These are phyloP conservation scores for Betula pendula DNA, from an alignment of 306 rosid species.

Conservation along the genomic window DNA sequence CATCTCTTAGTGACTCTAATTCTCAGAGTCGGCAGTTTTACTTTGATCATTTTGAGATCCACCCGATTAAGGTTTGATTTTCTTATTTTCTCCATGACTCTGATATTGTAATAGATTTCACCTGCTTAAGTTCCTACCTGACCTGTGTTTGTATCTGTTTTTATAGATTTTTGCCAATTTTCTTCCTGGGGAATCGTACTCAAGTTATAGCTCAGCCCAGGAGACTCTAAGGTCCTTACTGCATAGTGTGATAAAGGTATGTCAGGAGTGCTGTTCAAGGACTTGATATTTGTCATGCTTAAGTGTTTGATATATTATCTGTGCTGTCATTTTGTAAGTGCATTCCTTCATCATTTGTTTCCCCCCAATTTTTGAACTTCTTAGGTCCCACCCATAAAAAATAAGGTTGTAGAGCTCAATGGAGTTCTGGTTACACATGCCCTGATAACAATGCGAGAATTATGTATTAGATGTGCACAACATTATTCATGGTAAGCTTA, in stretches of 20 bases:
- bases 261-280: constrained; percentile 18
- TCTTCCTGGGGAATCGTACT: constrained; percentile 79
- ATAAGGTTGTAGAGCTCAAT: constrained; percentile 85
- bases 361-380: constrained; percentile 20
- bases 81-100: constrained; percentile 11
- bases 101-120: constrained; percentile 18
- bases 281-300: neutral
- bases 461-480: constrained; percentile 74
- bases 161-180: constrained; percentile 82
- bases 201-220: constrained; percentile 88
- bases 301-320: constrained; percentile 4
- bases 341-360: neutral
- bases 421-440: constrained; percentile 93
- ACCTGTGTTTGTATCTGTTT: constrained; percentile 15
- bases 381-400: constrained; percentile 86
- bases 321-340: constrained; percentile 10
- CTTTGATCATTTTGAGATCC: constrained; percentile 95
- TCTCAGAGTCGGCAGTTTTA: constrained; percentile 67
- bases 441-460: constrained; percentile 81
- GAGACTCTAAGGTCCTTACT: constrained; percentile 87
- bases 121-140: constrained; percentile 17
- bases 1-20: constrained; percentile 63
- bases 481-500: constrained; percentile 91
- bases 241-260: constrained; percentile 93
- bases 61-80: constrained; percentile 79